Evolutionary conservation across 768 basidiomycete species (phyloP), one percentile per base, ranked within the genome.

Genomic region (Gymnopilus junonius): DNA sequence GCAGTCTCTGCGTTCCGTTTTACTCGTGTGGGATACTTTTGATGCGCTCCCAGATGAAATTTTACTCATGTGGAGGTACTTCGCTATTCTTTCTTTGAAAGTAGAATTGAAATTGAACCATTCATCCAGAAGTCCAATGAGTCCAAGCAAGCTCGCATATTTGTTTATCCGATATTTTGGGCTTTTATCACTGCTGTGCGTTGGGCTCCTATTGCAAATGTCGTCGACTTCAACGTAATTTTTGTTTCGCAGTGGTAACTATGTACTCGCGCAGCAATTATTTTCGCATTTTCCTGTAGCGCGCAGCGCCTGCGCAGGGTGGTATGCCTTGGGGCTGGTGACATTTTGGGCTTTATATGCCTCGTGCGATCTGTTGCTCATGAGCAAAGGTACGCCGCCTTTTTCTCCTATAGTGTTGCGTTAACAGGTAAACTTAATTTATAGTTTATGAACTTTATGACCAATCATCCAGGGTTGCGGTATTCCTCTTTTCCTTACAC

Each of bases 31-130:
- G 32, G 65, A 66, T 35, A 59, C 59, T n/a, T 11, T 58, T 7
- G 48, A 62, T 32, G 51, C 65, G 15, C 14, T 66, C 25, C 17
- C 58, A 5, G 58, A 56, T 12, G 65, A 66, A 57, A 20, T 56
- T 20, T n/a, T 25, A 21, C 42, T 54, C 17, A 50, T 66, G 11
- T 66, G 65, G 65, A 23, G 61, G 65, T 66, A 56, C 29, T 61
- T n/a, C 8, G 42, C 20, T 17, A 5, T 3, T 8, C 50, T 15
- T 25, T 17, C 1, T 29, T 8, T 10, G 21, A 27, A 14, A 11
- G 7, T 8, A 40, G 45, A 8, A 5, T 17, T 29, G 48, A n/a
- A n/a, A n/a, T 34, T 25, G 31, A 54, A 17, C 21, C n/a, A 23
- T 29, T 10, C 12, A 25, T 34, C 27, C 46, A 67, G 65, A 17